Evolutionary conservation across 345 rosid genomes (phyloP).

Genomic region (Citrus unshiu): DNA sequence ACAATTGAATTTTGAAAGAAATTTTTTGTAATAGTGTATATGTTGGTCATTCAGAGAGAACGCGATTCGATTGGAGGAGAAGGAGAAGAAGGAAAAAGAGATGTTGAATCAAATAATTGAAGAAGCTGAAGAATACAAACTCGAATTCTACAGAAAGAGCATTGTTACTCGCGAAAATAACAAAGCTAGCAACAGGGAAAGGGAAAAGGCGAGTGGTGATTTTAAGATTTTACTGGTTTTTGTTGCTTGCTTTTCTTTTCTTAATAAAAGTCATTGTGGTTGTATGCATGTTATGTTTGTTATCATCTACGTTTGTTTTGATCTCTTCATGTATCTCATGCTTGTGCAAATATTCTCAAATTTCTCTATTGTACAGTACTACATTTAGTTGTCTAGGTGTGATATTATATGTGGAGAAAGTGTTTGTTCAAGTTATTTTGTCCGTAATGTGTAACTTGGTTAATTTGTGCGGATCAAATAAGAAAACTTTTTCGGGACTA

Average conservation of each 20-base stretch:
- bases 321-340: background rate
- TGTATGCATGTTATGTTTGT: background rate
- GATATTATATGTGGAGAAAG: background rate
- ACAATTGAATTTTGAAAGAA: background rate
- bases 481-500: background rate
- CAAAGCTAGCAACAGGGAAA: conserved; percentile 63
- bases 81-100: conserved; percentile 76
- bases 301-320: background rate
- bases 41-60: conserved; percentile 45
- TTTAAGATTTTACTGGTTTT: background rate
- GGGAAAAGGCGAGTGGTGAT: conserved; percentile 55
- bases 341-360: background rate
- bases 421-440: background rate
- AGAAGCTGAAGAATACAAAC: conserved; percentile 62
- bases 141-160: conserved; percentile 58
- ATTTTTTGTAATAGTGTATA: background rate
- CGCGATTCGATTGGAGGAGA: conserved; percentile 64
- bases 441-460: background rate
- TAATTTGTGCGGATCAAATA: background rate
- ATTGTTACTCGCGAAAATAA: conserved; percentile 51
- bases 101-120: conserved; percentile 49
- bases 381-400: background rate
- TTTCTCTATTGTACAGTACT: too few relatives aligned
- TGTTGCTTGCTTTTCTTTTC: background rate
- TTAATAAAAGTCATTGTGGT: background rate